phyloP scores from a whole-genome alignment of 805 yeast species.

The Saturnispora dispora region DNA sequence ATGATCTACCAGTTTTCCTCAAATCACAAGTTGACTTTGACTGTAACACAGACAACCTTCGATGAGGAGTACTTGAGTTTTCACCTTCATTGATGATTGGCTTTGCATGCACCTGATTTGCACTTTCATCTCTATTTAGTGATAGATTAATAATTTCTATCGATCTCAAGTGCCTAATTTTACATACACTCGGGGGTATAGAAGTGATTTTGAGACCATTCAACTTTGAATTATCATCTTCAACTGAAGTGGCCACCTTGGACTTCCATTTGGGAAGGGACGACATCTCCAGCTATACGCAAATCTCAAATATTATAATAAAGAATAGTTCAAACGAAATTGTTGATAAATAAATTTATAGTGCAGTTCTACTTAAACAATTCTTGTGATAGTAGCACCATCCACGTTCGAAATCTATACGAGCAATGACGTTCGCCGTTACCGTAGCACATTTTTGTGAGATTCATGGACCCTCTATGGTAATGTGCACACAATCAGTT shows the following conservation, averaged over 20 bases:
- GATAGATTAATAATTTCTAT: not conserved
- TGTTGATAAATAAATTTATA: not conserved
- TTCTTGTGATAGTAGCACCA: not conserved
- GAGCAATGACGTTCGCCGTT: conserved; percentile 33
- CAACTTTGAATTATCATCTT: not conserved
- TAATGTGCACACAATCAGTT: conserved; percentile 49
- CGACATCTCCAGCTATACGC: not conserved
- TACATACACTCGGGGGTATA: conserved; percentile 14
- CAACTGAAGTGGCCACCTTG: not conserved
- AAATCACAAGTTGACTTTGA: conserved; percentile 5
- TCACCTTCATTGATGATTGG: not conserved
- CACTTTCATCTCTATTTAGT: not conserved
- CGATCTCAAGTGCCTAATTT: conserved; percentile 21
- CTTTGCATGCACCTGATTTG: not conserved
- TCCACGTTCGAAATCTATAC: not conserved
- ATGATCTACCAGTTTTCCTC: not conserved
- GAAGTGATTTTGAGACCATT: conserved; percentile 4
- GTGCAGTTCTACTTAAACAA: not conserved
- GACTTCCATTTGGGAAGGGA: conserved; percentile 4
- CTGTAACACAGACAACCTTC: not conserved
- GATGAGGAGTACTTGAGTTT: not conserved
- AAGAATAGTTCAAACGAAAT: not conserved
- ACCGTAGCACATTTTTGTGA: conserved; percentile 71
- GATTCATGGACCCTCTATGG: conserved; percentile 62
- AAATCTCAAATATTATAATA: not conserved